Evolutionary conservation across 2,329 filamentous ascomycete genomes (phyloP).

Genomic region (Dactylellina cionopaga): DNA sequence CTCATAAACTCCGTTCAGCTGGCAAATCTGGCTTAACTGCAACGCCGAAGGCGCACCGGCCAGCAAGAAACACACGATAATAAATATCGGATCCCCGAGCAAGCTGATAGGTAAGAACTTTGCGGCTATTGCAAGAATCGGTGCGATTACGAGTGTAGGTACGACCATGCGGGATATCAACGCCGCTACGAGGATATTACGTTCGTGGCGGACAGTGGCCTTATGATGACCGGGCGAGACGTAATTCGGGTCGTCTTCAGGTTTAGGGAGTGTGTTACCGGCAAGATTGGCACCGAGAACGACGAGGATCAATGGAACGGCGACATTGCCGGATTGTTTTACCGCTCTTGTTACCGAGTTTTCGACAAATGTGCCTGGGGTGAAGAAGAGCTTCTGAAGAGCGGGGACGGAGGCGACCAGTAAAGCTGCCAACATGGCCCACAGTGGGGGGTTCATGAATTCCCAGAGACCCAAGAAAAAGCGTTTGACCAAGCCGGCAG

Average conservation of each 20-base stretch:
- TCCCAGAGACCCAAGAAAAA: conserved; percentile 79
- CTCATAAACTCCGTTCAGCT: conserved; percentile 97
- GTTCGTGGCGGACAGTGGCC: conserved; percentile 67
- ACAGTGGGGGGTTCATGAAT: conserved; percentile 98
- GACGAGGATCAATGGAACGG: conserved; percentile 92
- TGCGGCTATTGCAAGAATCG: conserved; percentile 83
- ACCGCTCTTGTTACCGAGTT: conserved; percentile 93
- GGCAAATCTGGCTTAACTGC: conserved; percentile 96
- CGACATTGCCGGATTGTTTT: conserved; percentile 84
- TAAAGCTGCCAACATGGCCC: conserved; percentile 94
- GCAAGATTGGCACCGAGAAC: conserved; percentile 95
- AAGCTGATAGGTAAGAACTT: conserved; percentile 95
- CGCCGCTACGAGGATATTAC: conserved; percentile 83
- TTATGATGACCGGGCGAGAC: conserved; percentile 26
- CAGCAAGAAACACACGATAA: conserved; percentile 96
- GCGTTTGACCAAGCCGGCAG: conserved; percentile 57
- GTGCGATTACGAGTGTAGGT: conserved; percentile 90
- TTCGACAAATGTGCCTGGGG: conserved; percentile 85
- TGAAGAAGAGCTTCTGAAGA: conserved; percentile 87
- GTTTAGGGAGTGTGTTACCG: conserved; percentile 81
- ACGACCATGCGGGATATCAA: conserved; percentile 90
- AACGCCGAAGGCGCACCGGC: conserved; percentile 92
- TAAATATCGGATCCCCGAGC: conserved; percentile 95
- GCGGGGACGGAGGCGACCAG: conserved; percentile 86
- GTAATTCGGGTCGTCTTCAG: conserved; percentile 62